A percentile compares a stretch with the other conserved stretches of the same genome.
Evolutionary conservation across 2,329 filamentous ascomycete genomes (phyloP).

Genomic region (Colletotrichum sp.): DNA sequence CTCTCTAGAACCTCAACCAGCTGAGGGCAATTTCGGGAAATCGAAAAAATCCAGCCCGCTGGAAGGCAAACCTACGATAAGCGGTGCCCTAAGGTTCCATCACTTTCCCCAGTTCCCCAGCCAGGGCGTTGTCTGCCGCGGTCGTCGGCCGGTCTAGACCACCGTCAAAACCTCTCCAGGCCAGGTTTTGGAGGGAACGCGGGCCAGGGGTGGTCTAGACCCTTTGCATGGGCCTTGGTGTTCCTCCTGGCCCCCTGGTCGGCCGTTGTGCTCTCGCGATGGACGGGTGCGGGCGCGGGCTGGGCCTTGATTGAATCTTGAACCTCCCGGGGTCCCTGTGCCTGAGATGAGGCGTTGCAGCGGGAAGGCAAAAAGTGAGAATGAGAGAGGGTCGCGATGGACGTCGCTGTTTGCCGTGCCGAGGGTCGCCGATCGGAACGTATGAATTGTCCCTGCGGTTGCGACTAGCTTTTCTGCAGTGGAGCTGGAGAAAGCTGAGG

Average conservation of each 20-base stretch:
- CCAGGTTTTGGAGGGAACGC: background rate
- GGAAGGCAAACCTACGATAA: background rate
- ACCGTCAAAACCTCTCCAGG: background rate
- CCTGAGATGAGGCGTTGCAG: background rate
- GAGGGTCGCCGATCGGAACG: background rate
- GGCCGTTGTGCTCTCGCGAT: background rate
- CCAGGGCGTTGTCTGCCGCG: background rate
- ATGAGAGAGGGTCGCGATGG: background rate
- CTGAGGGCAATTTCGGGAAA: background rate
- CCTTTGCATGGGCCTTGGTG: background rate
- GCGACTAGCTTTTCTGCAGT: background rate
- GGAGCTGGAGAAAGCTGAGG: background rate
- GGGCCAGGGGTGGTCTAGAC: constrained; percentile 2
- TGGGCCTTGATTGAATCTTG: background rate
- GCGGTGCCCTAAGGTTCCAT: background rate
- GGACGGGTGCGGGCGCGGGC: background rate
- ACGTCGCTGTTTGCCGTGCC: background rate
- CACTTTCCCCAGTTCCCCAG: background rate
- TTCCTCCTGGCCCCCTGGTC: background rate
- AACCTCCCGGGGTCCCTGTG: background rate
- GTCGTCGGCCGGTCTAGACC: background rate
- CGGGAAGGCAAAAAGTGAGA: background rate
- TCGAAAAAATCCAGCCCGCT: background rate
- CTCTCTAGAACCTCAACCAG: background rate
- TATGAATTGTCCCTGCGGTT: background rate